Base-by-base conservation (phyloP, 1,139 yeast genomes). In the Pichia sp. region DNA sequence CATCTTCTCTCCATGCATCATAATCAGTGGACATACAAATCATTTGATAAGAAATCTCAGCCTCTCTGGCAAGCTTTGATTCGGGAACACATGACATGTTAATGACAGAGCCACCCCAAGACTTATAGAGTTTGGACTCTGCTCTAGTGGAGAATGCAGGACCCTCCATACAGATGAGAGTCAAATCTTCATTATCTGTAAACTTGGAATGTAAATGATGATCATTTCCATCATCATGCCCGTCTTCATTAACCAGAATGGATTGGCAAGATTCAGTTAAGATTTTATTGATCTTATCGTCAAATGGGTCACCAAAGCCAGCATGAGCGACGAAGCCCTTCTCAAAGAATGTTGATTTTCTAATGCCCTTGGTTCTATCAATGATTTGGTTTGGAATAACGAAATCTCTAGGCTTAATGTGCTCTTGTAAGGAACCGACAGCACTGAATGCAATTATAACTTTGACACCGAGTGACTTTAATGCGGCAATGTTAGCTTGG, bases 1-100 rank as follows among this genome's bases (percentile, higher is more conserved):
- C 96, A 40, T 74, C 77, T 52, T 83, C 95, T 56, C 87, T 83
- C 98, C 98, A 91, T 17, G 98, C 94, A 58, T 91, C 98, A 61
- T 93, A 91, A 61, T 93, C 98, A 14, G 98, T 91, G 2, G 95
- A 82, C 98, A 91, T 93, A 64, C 99, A 91, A 46, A 91, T 74
- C 96, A 91, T 91, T 62, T 88, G 97, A 63, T 93, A 91, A 24
- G 94, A 73, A 47, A 91, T 81, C 61, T 91, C 99, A 24, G 97
- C 96, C 63, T 91, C 99, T 56, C 94, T 77, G 10, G 98, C 98
- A 49, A 91, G 72, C 62, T 91, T 93, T 28, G 95, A 82, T 63
- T 91, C 99, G 19, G 99, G 99, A 40, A 91, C 63, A 39, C 86
- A 93, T 37, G 94, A 81, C 98, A 91, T 91, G 65, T 91, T 91